These are phyloP conservation scores for Pleurotus pulmonarius DNA, from an alignment of 768 basidiomycete genomes.

Conservation along the genomic window DNA sequence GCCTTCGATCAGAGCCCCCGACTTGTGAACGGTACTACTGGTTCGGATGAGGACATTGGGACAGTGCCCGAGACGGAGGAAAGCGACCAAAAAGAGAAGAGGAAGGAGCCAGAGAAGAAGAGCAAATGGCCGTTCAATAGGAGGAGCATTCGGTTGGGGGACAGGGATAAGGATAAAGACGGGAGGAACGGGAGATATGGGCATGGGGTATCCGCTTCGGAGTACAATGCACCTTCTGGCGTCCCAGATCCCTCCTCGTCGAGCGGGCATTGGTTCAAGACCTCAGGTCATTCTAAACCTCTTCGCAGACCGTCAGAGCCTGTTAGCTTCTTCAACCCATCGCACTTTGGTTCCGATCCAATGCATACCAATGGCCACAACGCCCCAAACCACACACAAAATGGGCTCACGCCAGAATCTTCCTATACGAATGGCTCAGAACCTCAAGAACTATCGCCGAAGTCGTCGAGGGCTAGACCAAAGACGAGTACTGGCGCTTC, in stretches of 20 bases:
- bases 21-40: slow-evolving; percentile 14
- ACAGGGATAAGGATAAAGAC: slow-evolving; percentile 13
- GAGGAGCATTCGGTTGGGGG: slow-evolving; percentile 37
- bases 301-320: slow-evolving; percentile 20
- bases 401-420: neutral
- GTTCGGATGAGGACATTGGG: slow-evolving; percentile 10
- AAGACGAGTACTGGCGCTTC: neutral
- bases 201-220: slow-evolving; percentile 1
- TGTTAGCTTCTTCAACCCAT: slow-evolving; percentile 6
- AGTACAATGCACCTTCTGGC: neutral
- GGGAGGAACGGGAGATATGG: neutral
- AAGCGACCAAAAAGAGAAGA: slow-evolving; percentile 33
- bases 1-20: neutral
- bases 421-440: neutral
- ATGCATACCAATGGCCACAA: neutral
- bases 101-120: slow-evolving; percentile 40
- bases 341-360: neutral
- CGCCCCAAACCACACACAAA: neutral
- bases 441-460: neutral
- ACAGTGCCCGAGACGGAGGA: slow-evolving; percentile 18
- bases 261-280: slow-evolving; percentile 22
- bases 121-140: slow-evolving; percentile 51
- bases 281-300: slow-evolving; percentile 10
- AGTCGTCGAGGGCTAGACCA: neutral
- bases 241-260: slow-evolving; percentile 6